Evolutionary conservation across 352 stramenopile genomes (phyloP).

Genomic region (Phytophthora pluvialis): DNA sequence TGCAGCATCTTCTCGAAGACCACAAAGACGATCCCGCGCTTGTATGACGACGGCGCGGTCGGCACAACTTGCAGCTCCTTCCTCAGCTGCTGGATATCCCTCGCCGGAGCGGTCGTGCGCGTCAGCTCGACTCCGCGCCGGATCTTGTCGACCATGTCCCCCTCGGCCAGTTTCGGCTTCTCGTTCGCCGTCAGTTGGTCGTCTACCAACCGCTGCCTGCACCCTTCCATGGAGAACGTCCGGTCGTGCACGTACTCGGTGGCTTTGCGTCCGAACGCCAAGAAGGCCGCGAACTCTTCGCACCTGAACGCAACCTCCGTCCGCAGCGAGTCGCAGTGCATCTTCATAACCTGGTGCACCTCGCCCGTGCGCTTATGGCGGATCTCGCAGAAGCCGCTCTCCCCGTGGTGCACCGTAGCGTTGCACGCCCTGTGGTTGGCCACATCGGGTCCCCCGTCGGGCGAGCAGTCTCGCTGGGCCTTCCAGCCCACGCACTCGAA

Average conservation of each 20-base stretch:
- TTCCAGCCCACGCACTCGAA: constrained; percentile 69
- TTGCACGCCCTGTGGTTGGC: constrained; percentile 48
- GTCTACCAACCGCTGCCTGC: constrained; percentile 34
- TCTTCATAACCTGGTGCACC: constrained; percentile 51
- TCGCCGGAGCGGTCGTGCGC: constrained; percentile 1
- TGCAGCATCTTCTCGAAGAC: constrained; percentile 60
- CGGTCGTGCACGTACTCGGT: constrained; percentile 54
- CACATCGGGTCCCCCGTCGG: constrained; percentile 40
- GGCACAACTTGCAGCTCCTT: constrained; percentile 6
- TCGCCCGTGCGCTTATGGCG: constrained; percentile 38
- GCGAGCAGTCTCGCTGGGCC: constrained; percentile 47
- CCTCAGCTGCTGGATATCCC: constrained; percentile 11
- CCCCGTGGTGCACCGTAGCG: constrained; percentile 39
- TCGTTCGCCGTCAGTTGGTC: constrained; percentile 32
- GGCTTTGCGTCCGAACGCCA: constrained; percentile 45
- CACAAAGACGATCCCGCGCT: constrained; percentile 58
- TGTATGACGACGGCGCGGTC: constrained; percentile 8
- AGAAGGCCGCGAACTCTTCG: constrained; percentile 47
- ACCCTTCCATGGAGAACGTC: constrained; percentile 40
- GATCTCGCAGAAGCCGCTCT: constrained; percentile 60
- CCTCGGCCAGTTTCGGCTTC: constrained; percentile 6
- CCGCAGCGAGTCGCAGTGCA: constrained; percentile 71
- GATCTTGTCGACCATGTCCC: constrained; percentile 26
- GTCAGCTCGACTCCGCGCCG: constrained; percentile 17
- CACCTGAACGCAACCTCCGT: constrained; percentile 48